Evolutionary conservation across 345 rosid genomes (phyloP).

Genomic region (Citrus glauca): DNA sequence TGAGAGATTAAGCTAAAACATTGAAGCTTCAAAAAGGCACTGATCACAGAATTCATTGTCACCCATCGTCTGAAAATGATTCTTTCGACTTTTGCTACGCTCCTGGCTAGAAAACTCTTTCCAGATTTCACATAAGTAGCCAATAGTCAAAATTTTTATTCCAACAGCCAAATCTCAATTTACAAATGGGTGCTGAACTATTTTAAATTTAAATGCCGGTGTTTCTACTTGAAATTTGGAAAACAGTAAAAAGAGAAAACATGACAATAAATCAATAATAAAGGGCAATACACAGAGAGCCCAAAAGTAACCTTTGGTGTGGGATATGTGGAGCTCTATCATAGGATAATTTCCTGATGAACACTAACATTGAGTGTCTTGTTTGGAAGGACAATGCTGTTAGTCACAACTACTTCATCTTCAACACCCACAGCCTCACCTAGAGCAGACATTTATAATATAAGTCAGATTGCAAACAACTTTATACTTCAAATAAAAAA

Average conservation of each 20-base stretch:
- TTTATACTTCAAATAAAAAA: not conserved
- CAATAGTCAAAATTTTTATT: not conserved
- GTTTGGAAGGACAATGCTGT: slow-evolving; percentile 88
- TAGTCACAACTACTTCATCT: slow-evolving; percentile 86
- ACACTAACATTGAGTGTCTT: slow-evolving; percentile 76
- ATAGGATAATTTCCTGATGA: slow-evolving; percentile 82
- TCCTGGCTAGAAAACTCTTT: not conserved
- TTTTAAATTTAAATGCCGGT: not conserved
- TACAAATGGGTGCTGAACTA: slow-evolving; percentile 12
- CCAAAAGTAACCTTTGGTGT: not conserved
- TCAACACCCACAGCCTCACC: slow-evolving; percentile 91
- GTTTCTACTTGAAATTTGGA: not conserved
- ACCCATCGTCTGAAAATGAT: not conserved
- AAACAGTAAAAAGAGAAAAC: not conserved
- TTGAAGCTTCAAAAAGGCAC: not conserved
- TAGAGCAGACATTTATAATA: slow-evolving; percentile 21
- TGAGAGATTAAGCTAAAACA: not conserved
- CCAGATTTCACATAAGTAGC: not conserved
- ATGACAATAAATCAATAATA: not conserved
- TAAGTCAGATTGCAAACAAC: slow-evolving; percentile 2
- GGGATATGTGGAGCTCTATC: not conserved
- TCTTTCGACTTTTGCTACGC: no score
- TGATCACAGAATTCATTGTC: not conserved
- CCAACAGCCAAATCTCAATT: not conserved
- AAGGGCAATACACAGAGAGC: not conserved